Evolutionary conservation across 2,329 filamentous ascomycete species (phyloP).

Genomic region (Botrytis byssoidea): DNA sequence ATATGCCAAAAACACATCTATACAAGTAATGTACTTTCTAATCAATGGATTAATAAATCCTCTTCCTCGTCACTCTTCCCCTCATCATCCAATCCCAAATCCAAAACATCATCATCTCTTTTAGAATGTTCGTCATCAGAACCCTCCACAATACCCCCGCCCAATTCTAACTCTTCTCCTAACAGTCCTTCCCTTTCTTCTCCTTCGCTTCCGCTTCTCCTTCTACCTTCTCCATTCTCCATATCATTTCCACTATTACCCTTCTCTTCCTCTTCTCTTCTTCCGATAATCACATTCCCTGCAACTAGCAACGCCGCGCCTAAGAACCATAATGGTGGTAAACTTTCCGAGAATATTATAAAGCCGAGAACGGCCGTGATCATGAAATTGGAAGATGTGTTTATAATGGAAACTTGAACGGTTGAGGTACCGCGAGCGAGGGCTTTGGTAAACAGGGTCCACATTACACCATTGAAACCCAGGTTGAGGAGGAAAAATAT

Average conservation of each 20-base stretch:
- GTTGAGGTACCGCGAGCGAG: conserved; percentile 73
- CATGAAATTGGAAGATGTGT: conserved; percentile 80
- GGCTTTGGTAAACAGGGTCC: conserved; percentile 77
- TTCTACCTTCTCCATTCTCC: conserved; percentile 23
- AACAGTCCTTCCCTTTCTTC: conserved; percentile 22
- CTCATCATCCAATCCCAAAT: conserved; percentile 28
- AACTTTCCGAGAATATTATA: conserved; percentile 66
- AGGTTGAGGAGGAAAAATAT: conserved; percentile 27
- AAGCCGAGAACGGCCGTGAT: conserved; percentile 71
- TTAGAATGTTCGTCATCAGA: conserved; percentile 21
- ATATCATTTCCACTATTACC: conserved; percentile 23
- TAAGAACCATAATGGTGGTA: conserved; percentile 74
- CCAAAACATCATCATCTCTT: conserved; percentile 34
- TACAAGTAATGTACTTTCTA: not conserved
- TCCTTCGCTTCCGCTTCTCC: conserved; percentile 16
- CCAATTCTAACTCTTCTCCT: conserved; percentile 27
- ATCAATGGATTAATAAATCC: conserved; percentile 15
- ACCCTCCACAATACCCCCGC: conserved; percentile 21
- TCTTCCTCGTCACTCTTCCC: conserved; percentile 21
- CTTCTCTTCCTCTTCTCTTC: conserved; percentile 55
- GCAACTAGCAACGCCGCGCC: conserved; percentile 70
- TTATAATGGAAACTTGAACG: conserved; percentile 77
- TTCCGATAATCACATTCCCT: conserved; percentile 75
- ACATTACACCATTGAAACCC: conserved; percentile 56
- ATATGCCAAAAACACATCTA: not conserved